A percentile compares a stretch with the other conserved stretches of the same genome.
Evolutionary conservation across 495 filamentous ascomycete genomes (phyloP).

Genomic region (Tetracladium marchalianum): DNA sequence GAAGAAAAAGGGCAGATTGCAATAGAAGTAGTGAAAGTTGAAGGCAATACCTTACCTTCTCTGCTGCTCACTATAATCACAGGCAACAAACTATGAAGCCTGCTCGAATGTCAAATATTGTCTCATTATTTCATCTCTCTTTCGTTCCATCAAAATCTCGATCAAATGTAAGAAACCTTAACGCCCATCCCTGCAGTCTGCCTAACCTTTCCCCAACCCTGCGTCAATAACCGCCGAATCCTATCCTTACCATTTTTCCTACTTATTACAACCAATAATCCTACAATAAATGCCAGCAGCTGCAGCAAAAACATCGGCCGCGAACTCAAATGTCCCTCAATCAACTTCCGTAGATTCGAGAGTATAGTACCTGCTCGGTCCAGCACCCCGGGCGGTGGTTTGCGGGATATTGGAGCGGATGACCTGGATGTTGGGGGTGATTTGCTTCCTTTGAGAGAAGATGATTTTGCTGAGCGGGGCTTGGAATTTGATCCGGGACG

Average conservation of each 20-base stretch:
- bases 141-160: background rate
- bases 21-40: too few relatives aligned
- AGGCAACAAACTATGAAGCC: too few relatives aligned
- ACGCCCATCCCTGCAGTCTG: conserved; percentile 92
- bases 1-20: too few relatives aligned
- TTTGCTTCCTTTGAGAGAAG: conserved; percentile 19
- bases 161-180: conserved; percentile 89
- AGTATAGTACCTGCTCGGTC: conserved; percentile 39
- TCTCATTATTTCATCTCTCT: background rate
- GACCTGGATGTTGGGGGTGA: background rate
- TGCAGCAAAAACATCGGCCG: conserved; percentile 69
- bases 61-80: too few relatives aligned
- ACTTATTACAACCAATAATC: conserved; percentile 67
- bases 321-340: conserved; percentile 51
- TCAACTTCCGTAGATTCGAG: conserved; percentile 45
- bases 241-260: conserved; percentile 66
- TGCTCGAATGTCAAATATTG: too few relatives aligned
- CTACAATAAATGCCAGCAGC: conserved; percentile 72
- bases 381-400: conserved; percentile 32
- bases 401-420: conserved; percentile 5
- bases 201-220: conserved; percentile 74
- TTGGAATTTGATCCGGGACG: conserved; percentile 2
- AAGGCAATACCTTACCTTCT: too few relatives aligned
- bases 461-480: conserved; percentile 21
- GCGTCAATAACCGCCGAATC: conserved; percentile 52